Evolutionary conservation across 179 eudicot genomes (phyloP), one percentile per base, ranked within the genome.

Genomic region (Amaranthus tricolor): DNA sequence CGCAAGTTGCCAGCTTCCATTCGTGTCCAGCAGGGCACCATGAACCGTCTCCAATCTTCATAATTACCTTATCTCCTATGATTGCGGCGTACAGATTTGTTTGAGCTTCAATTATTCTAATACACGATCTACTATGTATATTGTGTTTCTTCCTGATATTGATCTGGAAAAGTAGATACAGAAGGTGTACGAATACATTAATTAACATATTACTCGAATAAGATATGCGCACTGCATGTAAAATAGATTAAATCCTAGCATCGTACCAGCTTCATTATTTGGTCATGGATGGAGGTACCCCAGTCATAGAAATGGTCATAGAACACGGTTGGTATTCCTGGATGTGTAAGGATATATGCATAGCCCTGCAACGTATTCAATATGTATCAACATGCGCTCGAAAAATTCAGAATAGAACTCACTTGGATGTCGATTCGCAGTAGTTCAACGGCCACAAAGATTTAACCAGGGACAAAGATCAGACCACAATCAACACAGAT

Each of bases 281-380:
- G 89, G 82, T 94, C 97, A 59, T 90, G 98, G 53, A 70, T 82
- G 66, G 91, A 73, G 78, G 66, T 68, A 15, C 89, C 98, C 94
- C 90, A 94, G 55, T 94, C 96, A 64, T 84, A 94, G 77, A 94
- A 88, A 84, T 92, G 98, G 82, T 94, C 98, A 64, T 94, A 94
- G 74, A 94, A 92, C 68, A 94, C 94, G 14, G 88, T 62, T 52
- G 97, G 97, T 72, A 83, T 86, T 47, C 98, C 97, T 1, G 98
- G 97, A 82, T 94, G 97, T 20, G 98, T 94, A 59, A 94, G 91
- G 68, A 90, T 88, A 68, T 92, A 94, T 50, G 98, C 93, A 76
- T 94, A 94, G 62, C 98, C 98, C 98, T 94, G 91, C 57, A 79
- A 19, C 4, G 49, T 40, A 21, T n/a, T 13, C 60, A 56, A 7